Base-by-base conservation (phyloP, 1,139 yeast genomes). In the Hanseniaspora uvarum region DNA sequence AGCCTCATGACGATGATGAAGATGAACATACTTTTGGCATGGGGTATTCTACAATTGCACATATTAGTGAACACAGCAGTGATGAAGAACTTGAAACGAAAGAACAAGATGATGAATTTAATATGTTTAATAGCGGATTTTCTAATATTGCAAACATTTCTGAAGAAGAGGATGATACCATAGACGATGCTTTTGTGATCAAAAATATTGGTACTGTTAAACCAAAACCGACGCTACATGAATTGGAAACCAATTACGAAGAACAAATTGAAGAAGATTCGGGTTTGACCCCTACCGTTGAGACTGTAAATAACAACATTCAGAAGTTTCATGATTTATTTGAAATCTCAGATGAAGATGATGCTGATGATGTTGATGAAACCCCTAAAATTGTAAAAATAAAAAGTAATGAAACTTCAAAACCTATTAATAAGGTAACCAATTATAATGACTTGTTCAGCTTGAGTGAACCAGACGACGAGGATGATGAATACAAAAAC, bases 1-100 rank as follows among this genome's bases (percentile, higher is more conserved):
- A 39, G 24, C 5, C n/a, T 6, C 41, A 38, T 16, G 52, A 56
- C 12, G 56, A 57, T 30, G 49, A 52, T 34, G 59, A 58, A 41
- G 19, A 18, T 7, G 34, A 26, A 11, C 37, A 49, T 18, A 37
- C 45, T 10, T 49, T 49, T 41, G 47, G 46, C 8, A n/a, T 26
- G n/a, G 53, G 53, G 3, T 49, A 26, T 24, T 49, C 53, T 8
- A 41, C 47, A 11, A 49, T 49, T 21, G 53, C 46, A 7, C 47
- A 34, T 6, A 49, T 49, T 4, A 49, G 40, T 6, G 53, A 49
- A 6, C 23, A 49, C 14, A 46, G 44, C 24, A 34, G 30, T 40
- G 45, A 46, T 10, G 46, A 24, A n/a, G 23, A 18, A 12, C 21
- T 14, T 3, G 14, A 10, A 8, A 12, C 8, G 10, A 28, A 18